Evolutionary conservation across 1,284 basidiomycete species (phyloP), one percentile per base, ranked within the genome.

Genomic region (Jaminaea rosea): DNA sequence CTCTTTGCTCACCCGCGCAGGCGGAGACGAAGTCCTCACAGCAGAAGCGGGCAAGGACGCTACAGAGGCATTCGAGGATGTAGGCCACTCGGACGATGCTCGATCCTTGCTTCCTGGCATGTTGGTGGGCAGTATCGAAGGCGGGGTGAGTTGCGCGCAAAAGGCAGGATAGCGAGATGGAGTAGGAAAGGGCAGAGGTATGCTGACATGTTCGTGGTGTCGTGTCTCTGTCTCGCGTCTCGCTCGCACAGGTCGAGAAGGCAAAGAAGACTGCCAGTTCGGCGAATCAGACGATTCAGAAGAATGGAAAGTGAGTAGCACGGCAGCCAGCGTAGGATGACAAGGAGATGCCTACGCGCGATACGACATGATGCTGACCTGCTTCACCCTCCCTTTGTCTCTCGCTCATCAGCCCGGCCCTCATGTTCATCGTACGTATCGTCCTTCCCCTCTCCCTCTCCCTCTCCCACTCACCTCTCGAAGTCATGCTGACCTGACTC

Each of bases 81-180:
- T 98, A 45, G 93, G 94, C 41, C 93, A 98, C 81, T 97, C 92
- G 15, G 94, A 98, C 72, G 94, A 98, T 77, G 94, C 93, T 15
- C 84, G 93, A 55, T 84, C 80, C n/a, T 81, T 94, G 59, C 81
- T 99, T 52, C 81, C 82, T n/a, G 67, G 73, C 36, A 75, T 77
- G 63, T 66, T 70, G 45, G 75, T 76, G 26, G 76, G 56, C 82
- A 77, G 67, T 80, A 92, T 83, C 37, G 65, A 65, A 44, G 69
- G 66, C 49, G 52, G 26, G 24, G 51, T 52, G 37, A 51, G 46
- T 52, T 52, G 15, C n/a, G 5, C 17, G 17, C 11, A 21, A 4
- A 23, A 15, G 7, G 8, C 24, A 4, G 17, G 26, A 21, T 44
- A 17, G 26, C 47, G 46, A 49, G 19, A 5, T 34, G 32, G 17